phyloP scores from a whole-genome alignment of 257 asterid genomes.

The Linaria vulgaris region DNA sequence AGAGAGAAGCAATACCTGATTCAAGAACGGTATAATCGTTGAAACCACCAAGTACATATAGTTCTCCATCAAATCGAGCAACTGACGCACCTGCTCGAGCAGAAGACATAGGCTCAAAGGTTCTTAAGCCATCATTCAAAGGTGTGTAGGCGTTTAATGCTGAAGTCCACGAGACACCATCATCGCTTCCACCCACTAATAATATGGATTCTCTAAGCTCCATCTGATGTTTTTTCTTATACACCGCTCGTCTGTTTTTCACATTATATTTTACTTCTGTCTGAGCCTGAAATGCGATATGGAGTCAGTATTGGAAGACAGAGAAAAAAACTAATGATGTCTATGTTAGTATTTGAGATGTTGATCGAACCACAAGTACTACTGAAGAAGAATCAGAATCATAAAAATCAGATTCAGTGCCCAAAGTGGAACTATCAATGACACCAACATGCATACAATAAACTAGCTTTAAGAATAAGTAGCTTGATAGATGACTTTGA shows the following conservation, averaged over 20 bases:
- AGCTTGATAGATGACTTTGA: not conserved
- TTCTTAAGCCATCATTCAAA: constrained; percentile 48
- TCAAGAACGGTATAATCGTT: constrained; percentile 57
- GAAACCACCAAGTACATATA: constrained; percentile 82
- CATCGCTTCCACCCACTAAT: constrained; percentile 72
- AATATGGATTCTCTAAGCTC: constrained; percentile 45
- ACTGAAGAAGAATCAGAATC: too few relatives aligned
- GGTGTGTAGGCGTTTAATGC: constrained; percentile 62
- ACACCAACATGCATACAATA: not conserved
- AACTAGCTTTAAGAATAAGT: not conserved
- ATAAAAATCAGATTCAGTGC: too few relatives aligned
- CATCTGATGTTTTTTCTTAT: constrained; percentile 40
- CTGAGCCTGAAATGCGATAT: constrained; percentile 40
- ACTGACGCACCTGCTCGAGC: constrained; percentile 60
- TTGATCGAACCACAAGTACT: too few relatives aligned
- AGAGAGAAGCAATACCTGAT: constrained; percentile 48
- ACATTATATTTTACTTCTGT: constrained; percentile 58
- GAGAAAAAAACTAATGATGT: too few relatives aligned
- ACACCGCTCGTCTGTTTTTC: constrained; percentile 35
- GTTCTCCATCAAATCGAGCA: constrained; percentile 53
- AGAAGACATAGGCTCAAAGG: constrained; percentile 61
- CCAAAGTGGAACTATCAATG: not conserved
- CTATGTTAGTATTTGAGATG: too few relatives aligned
- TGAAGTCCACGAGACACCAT: constrained; percentile 67
- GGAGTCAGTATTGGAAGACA: not conserved